Base-by-base conservation (phyloP, 2,329 filamentous ascomycete genomes). In the Talaromyces marneffei region DNA sequence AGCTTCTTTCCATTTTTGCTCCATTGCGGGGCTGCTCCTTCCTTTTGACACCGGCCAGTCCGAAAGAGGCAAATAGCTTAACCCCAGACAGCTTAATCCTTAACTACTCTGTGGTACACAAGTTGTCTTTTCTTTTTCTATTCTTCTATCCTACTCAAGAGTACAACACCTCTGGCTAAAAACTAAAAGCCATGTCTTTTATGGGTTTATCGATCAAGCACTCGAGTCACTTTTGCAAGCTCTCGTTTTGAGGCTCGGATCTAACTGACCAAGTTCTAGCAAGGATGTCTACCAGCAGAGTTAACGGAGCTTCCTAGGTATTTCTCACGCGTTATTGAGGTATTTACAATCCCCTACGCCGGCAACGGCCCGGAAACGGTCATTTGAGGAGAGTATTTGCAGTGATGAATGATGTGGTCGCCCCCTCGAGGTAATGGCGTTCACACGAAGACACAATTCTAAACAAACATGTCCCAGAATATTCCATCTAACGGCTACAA, bases 401-500 rank as follows among this genome's bases (percentile, higher is more conserved):
- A 27, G 23, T 18, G 27, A 9, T 14, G 12, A 50, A 29, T 14
- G 27, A 6, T 18, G 27, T 14, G 27, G 40, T 29, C 2, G 44
- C 44, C 2, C 25, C 27, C n/a, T 33, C 16, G 25, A 50, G 9
- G 20, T 6, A 14, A 6, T 31, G 9, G 20, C 27, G 9, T 31
- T 50, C n/a, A 29, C 20, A 50, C 6, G 25, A 31, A 20, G 16
- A 10, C 9, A 33, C 18, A 31, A 18, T 8, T 29, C 7, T 8
- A 29, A 31, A 2, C 33, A 40, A 62, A 48, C 27, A 66, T 66
- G 64, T 56, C 63, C n/a, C n/a, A 42, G 25, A 18, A 46, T 4
- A 62, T 35, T 55, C 14, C 40, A 58, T 14, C 42, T 18, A 63
- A 20, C 54, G 65, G 55, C 39, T 67, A 67, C 60, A 65, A 57